phyloP scores from a whole-genome alignment of 2,329 filamentous ascomycete genomes.

The Gnomoniopsis smithogilvyi region DNA sequence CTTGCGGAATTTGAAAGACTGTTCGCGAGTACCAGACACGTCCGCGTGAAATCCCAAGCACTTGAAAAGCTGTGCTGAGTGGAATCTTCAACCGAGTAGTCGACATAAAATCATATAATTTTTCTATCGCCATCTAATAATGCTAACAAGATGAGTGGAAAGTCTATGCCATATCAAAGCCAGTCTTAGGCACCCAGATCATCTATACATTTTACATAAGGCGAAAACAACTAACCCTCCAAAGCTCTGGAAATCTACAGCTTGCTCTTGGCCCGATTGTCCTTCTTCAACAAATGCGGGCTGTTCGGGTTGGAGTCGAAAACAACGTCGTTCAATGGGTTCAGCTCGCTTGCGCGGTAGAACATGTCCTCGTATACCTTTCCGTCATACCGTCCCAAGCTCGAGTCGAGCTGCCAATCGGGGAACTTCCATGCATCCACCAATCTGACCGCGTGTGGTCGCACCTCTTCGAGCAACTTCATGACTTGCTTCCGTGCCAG shows the following conservation, averaged over 20 bases:
- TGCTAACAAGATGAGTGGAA: neutral
- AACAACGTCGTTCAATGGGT: conserved; percentile 69
- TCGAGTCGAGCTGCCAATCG: conserved; percentile 74
- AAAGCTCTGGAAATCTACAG: conserved; percentile 30
- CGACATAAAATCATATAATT: neutral
- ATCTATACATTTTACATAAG: neutral
- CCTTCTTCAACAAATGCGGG: conserved; percentile 58
- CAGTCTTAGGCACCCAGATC: neutral
- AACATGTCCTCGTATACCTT: conserved; percentile 79
- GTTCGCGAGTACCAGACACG: too few species aligned
- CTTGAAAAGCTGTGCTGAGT: neutral
- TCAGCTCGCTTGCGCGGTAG: conserved; percentile 66
- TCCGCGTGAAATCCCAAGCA: too few species aligned
- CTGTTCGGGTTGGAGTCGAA: conserved; percentile 70
- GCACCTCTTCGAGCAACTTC: conserved; percentile 66
- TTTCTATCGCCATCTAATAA: neutral
- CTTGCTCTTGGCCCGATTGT: conserved; percentile 48
- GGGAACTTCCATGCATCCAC: conserved; percentile 76
- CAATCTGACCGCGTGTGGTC: conserved; percentile 68
- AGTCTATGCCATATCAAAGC: neutral
- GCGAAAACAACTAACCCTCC: neutral
- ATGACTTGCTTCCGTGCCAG: conserved; percentile 66
- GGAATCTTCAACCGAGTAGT: neutral
- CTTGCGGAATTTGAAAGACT: too few species aligned
- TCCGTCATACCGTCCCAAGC: conserved; percentile 67